Evolutionary conservation across 768 basidiomycete species (phyloP).

Genomic region (Agaricus blazei): DNA sequence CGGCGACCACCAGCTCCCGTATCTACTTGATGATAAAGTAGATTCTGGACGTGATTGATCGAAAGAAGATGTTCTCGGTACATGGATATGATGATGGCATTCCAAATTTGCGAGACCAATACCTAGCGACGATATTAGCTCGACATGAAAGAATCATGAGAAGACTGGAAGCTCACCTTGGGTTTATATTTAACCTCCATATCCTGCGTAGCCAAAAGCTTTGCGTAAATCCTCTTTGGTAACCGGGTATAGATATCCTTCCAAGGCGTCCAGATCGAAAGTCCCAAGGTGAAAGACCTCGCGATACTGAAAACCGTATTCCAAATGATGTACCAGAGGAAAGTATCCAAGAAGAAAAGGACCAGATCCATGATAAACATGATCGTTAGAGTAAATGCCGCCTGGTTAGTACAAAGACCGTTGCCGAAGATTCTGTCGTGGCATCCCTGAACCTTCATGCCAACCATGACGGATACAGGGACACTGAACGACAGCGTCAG

Average conservation of each 20-base stretch:
- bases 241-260: slow-evolving; percentile 93
- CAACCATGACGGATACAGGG: slow-evolving; percentile 92
- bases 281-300: slow-evolving; percentile 83
- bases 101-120: slow-evolving; percentile 98
- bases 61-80: slow-evolving; percentile 98
- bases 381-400: slow-evolving; percentile 91
- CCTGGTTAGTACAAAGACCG: slow-evolving; percentile 85
- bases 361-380: slow-evolving; percentile 99
- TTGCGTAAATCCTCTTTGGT: slow-evolving; percentile 96
- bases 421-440: slow-evolving; percentile 81
- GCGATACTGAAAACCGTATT: slow-evolving; percentile 91
- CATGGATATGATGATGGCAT: slow-evolving; percentile 99
- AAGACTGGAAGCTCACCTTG: slow-evolving; percentile 57
- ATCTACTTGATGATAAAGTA: slow-evolving; percentile 96
- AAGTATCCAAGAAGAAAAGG: slow-evolving; percentile 98
- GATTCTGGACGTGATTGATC: slow-evolving; percentile 97
- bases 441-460: slow-evolving; percentile 94
- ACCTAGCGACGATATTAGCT: slow-evolving; percentile 45
- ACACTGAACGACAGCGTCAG: slow-evolving; percentile 91
- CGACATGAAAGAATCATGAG: background rate
- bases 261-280: slow-evolving; percentile 99
- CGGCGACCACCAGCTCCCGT: slow-evolving; percentile 74
- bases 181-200: slow-evolving; percentile 99
- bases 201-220: slow-evolving; percentile 86
- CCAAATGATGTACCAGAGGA: slow-evolving; percentile 99